A percentile compares a stretch with the other conserved stretches of the same genome.
Evolutionary conservation across 495 filamentous ascomycete species (phyloP).

Genomic region (Aspergillus homomorphus): DNA sequence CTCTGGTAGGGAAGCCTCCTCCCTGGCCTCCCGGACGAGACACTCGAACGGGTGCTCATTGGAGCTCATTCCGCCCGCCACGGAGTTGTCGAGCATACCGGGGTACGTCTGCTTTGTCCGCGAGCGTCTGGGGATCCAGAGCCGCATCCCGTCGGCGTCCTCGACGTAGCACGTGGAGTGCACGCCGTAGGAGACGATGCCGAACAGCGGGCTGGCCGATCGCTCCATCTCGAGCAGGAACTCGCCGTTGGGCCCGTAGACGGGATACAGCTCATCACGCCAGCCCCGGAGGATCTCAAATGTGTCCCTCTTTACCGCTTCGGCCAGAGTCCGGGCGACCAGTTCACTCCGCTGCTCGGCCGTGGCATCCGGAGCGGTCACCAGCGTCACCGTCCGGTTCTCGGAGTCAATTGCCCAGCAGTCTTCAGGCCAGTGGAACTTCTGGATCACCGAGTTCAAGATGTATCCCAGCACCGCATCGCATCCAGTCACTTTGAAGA

Average conservation of each 20-base stretch:
- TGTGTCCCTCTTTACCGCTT: constrained; percentile 58
- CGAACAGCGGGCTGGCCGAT: constrained; percentile 74
- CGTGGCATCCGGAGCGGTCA: constrained; percentile 34
- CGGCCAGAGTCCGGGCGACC: constrained; percentile 55
- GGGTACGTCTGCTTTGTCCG: constrained; percentile 79
- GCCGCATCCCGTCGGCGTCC: constrained; percentile 59
- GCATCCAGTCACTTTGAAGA: constrained; percentile 50
- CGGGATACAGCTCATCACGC: constrained; percentile 83
- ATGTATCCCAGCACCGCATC: constrained; percentile 61
- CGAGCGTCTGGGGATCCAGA: constrained; percentile 82
- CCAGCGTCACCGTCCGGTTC: constrained; percentile 47
- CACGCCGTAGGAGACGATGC: constrained; percentile 82
- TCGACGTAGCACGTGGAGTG: constrained; percentile 79
- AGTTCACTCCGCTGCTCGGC: constrained; percentile 56
- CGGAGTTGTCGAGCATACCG: constrained; percentile 88
- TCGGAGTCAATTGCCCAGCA: constrained; percentile 51
- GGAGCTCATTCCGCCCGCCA: constrained; percentile 83
- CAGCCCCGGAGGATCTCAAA: constrained; percentile 79
- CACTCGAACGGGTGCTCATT: constrained; percentile 74
- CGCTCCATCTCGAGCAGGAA: constrained; percentile 77
- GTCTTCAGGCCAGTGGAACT: constrained; percentile 51
- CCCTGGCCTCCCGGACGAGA: constrained; percentile 78
- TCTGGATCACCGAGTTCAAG: constrained; percentile 52
- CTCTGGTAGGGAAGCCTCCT: constrained; percentile 85
- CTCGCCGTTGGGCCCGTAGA: constrained; percentile 64